phyloP scores from a whole-genome alignment of 73 alveolate species.

The Tetrahymena thermophila region DNA sequence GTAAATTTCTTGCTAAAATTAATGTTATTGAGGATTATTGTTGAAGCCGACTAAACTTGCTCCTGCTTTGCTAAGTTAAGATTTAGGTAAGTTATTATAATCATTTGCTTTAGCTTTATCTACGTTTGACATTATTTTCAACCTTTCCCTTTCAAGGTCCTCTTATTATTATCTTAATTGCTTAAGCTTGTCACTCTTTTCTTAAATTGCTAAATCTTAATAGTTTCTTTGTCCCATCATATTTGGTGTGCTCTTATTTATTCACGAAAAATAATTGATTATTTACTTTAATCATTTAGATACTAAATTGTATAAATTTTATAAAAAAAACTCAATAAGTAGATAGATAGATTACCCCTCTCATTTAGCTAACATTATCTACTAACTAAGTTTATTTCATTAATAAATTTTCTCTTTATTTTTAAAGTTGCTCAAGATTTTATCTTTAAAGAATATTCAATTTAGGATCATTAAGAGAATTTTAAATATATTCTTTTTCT shows the following conservation, averaged over 20 bases:
- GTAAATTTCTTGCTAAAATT: not conserved
- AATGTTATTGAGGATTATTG: not conserved
- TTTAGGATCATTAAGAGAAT: slow-evolving; percentile 15
- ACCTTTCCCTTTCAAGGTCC: slow-evolving; percentile 18
- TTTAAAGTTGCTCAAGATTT: slow-evolving; percentile 10
- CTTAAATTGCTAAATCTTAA: not conserved
- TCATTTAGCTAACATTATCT: slow-evolving; percentile 14
- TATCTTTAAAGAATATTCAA: slow-evolving; percentile 4
- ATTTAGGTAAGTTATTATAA: not conserved
- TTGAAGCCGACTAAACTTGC: not conserved
- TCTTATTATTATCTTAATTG: not conserved
- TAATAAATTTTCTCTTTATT: slow-evolving; percentile 21
- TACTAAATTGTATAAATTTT: not conserved
- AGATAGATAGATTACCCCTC: slow-evolving; percentile 22
- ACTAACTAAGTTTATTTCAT: slow-evolving; percentile 9
- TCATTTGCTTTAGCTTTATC: slow-evolving; percentile 1
- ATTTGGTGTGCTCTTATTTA: slow-evolving; percentile 12
- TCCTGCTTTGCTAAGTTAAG: not conserved
- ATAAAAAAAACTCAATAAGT: not conserved
- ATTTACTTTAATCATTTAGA: too few relatives aligned
- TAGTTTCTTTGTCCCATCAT: not conserved
- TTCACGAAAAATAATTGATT: not conserved
- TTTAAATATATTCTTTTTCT: slow-evolving; percentile 33
- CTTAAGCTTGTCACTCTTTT: not conserved
- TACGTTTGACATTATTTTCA: slow-evolving; percentile 10